Evolutionary conservation across 306 rosid genomes (phyloP), one percentile per base, ranked within the genome.

Genomic region (Prunus armeniaca): DNA sequence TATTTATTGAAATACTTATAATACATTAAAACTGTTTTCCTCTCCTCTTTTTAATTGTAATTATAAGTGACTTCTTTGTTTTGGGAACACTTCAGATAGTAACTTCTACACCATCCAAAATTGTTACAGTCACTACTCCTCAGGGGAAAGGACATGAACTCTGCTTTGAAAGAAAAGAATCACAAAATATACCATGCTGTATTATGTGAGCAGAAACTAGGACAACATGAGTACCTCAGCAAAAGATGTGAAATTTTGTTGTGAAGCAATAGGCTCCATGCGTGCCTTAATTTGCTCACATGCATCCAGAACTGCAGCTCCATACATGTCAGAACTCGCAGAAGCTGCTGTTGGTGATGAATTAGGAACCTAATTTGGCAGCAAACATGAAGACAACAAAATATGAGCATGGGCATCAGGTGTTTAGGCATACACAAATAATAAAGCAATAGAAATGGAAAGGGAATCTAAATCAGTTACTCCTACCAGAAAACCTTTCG

Each of bases 291-390:
- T 88, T 83, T 95, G 84, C 80, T 95, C 96, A 79, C 97, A 95
- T 46, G 98, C 98, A 72, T 95, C 97, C 88, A 92, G 88, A 86
- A 92, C 96, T 2, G 97, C 97, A 76, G 91, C 93, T 78, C 98
- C 98, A 82, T 92, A 95, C 82, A 95, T 84, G 79, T 95, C 97
- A 72, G 98, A 95, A 86, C 97, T 95, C 8, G 97, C 98, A 78
- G 98, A 95, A 81, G 98, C 98, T 45, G 98, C 98, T 51, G 97
- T 95, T 52, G 97, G 93, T 61, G 97, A 84, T 76, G 98, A 63
- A 87, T 95, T 95, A 11, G 98, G 98, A 69, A 95, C 96, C 97
- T 95, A 82, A 78, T 69, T 72, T 71, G 38, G 51, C 57, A 71
- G 82, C 75, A 81, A 76, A n/a, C 64, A 77, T 27, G 72, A 81